phyloP scores from a whole-genome alignment of 768 basidiomycete genomes.

The Macrolepiota dolichaula region DNA sequence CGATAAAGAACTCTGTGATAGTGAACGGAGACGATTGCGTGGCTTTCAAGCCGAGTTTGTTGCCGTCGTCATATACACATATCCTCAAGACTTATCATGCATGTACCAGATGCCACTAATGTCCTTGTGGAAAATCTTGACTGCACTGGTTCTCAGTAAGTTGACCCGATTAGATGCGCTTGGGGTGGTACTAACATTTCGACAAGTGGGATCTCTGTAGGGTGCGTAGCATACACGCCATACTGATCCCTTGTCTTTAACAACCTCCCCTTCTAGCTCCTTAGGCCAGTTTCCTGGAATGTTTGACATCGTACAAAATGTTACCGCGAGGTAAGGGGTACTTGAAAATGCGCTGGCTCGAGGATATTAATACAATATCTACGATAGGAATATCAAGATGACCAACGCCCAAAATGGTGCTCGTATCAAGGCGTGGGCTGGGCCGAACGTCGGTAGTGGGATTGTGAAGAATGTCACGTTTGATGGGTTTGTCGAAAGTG shows the following conservation, averaged over 20 bases:
- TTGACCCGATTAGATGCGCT: not conserved
- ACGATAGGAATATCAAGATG: constrained; percentile 51
- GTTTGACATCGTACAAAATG: constrained; percentile 62
- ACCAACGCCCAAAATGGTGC: constrained; percentile 63
- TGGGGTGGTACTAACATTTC: not conserved
- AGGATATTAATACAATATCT: not conserved
- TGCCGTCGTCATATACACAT: not conserved
- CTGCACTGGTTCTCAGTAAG: constrained; percentile 59
- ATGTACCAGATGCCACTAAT: constrained; percentile 41
- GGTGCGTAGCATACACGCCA: constrained; percentile 19
- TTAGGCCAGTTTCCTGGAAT: constrained; percentile 51
- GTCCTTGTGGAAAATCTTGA: constrained; percentile 52
- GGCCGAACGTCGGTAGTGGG: constrained; percentile 53
- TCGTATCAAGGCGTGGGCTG: constrained; percentile 67
- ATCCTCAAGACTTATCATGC: constrained; percentile 21
- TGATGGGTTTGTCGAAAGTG: constrained; percentile 44
- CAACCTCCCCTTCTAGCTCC: constrained; percentile 31
- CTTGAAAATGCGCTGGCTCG: not conserved
- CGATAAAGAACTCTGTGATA: constrained; percentile 46
- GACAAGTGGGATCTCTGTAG: constrained; percentile 51
- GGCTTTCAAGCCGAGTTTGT: constrained; percentile 50
- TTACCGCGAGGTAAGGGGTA: constrained; percentile 41
- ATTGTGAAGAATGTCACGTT: constrained; percentile 58
- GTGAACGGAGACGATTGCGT: constrained; percentile 61
- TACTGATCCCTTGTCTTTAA: not conserved